A percentile compares a stretch with the other conserved stretches of the same genome.
phyloP scores from a whole-genome alignment of 2,329 filamentous ascomycete species.

The Cladosporium phlei region DNA sequence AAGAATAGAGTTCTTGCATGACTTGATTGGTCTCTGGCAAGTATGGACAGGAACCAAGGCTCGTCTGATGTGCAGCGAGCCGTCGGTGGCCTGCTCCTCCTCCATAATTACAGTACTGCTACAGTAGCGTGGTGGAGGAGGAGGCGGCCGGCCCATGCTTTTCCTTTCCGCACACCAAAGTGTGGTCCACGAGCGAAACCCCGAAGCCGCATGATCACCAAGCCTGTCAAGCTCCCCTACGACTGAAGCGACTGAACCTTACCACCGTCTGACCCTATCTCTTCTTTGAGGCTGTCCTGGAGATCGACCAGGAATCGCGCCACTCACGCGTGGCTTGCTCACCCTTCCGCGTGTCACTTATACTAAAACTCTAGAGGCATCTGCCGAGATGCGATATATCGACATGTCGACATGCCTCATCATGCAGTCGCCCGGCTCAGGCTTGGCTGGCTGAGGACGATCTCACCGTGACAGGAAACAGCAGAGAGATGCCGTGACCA shows the following conservation, averaged over 20 bases:
- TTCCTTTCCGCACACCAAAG: neutral
- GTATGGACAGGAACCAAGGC: neutral
- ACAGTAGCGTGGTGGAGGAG: no score
- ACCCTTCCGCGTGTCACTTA: no score
- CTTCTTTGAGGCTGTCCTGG: no score
- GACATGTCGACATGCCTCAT: slow-evolving; percentile 3
- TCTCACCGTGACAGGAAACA: neutral
- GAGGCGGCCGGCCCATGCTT: neutral
- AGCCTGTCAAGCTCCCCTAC: slow-evolving; percentile 6
- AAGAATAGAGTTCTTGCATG: no score
- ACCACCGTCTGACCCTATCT: neutral
- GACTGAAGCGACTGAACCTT: slow-evolving; percentile 5
- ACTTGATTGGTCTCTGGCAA: neutral
- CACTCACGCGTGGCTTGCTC: neutral
- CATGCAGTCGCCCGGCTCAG: neutral
- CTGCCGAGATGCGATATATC: slow-evolving; percentile 3
- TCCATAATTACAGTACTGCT: no score
- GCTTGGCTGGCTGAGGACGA: slow-evolving; percentile 3
- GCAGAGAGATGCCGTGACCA: neutral
- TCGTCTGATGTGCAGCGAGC: neutral
- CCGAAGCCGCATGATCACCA: slow-evolving; percentile 2
- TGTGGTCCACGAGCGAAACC: neutral
- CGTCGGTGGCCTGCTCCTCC: neutral
- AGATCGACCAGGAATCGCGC: neutral
- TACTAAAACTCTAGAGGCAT: neutral